Evolutionary conservation across 371 early-diverging fungal species (phyloP).

Genomic region (Mucor piriformis): DNA sequence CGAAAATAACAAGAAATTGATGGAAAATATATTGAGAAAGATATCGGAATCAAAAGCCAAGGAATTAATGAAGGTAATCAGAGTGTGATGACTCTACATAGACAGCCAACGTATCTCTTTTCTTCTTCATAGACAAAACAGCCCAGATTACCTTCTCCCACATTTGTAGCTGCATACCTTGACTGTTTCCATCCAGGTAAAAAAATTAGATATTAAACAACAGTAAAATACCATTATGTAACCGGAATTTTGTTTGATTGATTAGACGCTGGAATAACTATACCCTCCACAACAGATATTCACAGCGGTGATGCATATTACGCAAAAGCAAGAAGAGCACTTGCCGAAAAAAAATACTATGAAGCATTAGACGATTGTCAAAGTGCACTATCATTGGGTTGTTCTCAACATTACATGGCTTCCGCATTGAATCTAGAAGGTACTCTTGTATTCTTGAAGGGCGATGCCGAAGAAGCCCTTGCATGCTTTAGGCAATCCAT

Average conservation of each 20-base stretch:
- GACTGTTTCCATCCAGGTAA: slow-evolving; percentile 79
- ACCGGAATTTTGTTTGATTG: background rate
- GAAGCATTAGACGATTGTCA: slow-evolving; percentile 65
- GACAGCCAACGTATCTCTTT: background rate
- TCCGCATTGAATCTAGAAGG: slow-evolving; percentile 80
- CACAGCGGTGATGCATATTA: slow-evolving; percentile 47
- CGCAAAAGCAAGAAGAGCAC: slow-evolving; percentile 48
- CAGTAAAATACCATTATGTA: background rate
- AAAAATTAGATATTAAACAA: background rate
- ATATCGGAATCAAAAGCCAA: slow-evolving; percentile 76
- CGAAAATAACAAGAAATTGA: slow-evolving; percentile 70
- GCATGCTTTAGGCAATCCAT: slow-evolving; percentile 77
- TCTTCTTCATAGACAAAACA: slow-evolving; percentile 33
- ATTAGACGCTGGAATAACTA: slow-evolving; percentile 15
- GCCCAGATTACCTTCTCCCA: slow-evolving; percentile 82
- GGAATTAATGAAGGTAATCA: slow-evolving; percentile 64
- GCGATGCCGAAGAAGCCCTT: slow-evolving; percentile 74
- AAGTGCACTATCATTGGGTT: slow-evolving; percentile 61
- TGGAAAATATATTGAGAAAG: slow-evolving; percentile 84
- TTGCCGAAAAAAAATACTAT: slow-evolving; percentile 61
- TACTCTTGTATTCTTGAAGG: slow-evolving; percentile 84
- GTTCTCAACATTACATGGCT: slow-evolving; percentile 35
- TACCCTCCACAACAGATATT: slow-evolving; percentile 24
- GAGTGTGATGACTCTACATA: background rate
- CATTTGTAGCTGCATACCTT: slow-evolving; percentile 84